Base-by-base conservation (phyloP, 1,284 basidiomycete genomes). In the Veloboletus limbatus region DNA sequence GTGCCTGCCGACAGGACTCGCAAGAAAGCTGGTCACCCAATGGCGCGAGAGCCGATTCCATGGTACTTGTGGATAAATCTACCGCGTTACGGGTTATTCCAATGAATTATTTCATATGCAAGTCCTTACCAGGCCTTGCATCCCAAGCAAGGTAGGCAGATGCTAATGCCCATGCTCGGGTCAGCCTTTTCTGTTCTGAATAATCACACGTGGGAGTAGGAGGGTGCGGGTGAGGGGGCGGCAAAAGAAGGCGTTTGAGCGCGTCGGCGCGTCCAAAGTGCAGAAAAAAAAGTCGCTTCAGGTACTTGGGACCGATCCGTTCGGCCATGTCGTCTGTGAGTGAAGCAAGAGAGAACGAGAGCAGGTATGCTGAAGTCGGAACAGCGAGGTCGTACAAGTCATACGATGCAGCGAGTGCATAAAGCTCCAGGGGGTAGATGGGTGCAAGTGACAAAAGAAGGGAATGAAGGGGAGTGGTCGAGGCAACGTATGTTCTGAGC, bases 91-190 rank as follows among this genome's bases (percentile, higher is more conserved):
- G 0, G 42, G 52, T 45, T 49, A 59, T 41, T 51, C 51, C 49
- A 35, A 40, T 16, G 46, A 33, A 14, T 14, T 14, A 2, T 13
- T 42, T 25, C 21, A 35, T 9, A 21, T 27, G 24, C 16, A 20
- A 36, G 16, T 24, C 55, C 68, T 46, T 53, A 83, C 81, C 81
- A 53, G 81, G 82, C 43, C 81, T 65, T 36, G 81, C 77, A 61
- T 83, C 82, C 82, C 82, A 84, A 10, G 80, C 78, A 13, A 84
- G 73, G 61, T 84, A 84, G 5, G 82, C 82, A 1, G 76, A 77
- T 17, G 81, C 82, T 36, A 84, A 58, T 32, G 81, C 81, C 81
- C 81, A 84, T 5, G 82, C 82, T 33, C 81, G 67, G 2, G 77
- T 79, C 28, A 84, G 53, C 50, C 73, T 79, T 61, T 82, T 82